phyloP scores from a whole-genome alignment of 208 protist genomes.

The Trypanosomatidae sp. region DNA sequence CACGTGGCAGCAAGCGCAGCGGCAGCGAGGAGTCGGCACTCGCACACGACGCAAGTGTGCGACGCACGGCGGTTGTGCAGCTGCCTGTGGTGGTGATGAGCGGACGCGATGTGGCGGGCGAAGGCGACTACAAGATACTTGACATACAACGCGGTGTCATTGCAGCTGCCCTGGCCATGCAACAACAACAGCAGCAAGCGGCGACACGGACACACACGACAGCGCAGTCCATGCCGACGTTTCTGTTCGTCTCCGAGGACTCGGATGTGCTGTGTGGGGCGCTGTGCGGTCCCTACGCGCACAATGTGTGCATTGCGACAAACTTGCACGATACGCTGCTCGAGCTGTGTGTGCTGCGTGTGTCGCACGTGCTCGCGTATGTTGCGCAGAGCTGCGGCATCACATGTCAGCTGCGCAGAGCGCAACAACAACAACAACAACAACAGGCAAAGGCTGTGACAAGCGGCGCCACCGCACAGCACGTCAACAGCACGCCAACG shows the following conservation, averaged over 20 bases:
- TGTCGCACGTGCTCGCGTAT: constrained; percentile 57
- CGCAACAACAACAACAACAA: constrained; percentile 6
- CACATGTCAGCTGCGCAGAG: constrained; percentile 29
- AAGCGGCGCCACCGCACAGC: constrained; percentile 1
- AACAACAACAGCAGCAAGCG: background rate
- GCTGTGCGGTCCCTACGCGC: constrained; percentile 64
- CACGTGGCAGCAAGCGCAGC: background rate
- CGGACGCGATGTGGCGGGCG: constrained; percentile 64
- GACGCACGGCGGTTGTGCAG: background rate
- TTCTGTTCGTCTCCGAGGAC: constrained; percentile 81
- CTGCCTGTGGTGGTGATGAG: constrained; percentile 46
- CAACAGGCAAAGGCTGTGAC: background rate
- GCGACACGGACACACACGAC: background rate
- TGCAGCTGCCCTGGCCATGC: constrained; percentile 7
- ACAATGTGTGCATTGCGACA: constrained; percentile 61
- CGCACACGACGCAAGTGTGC: no score
- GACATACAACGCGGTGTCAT: constrained; percentile 53
- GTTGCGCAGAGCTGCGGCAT: constrained; percentile 56
- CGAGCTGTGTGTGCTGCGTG: constrained; percentile 43
- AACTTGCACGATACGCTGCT: constrained; percentile 65
- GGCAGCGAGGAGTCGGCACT: no score
- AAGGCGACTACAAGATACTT: constrained; percentile 83
- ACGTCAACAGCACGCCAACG: background rate
- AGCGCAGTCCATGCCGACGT: constrained; percentile 22
- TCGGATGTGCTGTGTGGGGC: constrained; percentile 74